These are phyloP conservation scores for Pleurotus giganteus DNA, from an alignment of 768 basidiomycete species.

Conservation along the genomic window DNA sequence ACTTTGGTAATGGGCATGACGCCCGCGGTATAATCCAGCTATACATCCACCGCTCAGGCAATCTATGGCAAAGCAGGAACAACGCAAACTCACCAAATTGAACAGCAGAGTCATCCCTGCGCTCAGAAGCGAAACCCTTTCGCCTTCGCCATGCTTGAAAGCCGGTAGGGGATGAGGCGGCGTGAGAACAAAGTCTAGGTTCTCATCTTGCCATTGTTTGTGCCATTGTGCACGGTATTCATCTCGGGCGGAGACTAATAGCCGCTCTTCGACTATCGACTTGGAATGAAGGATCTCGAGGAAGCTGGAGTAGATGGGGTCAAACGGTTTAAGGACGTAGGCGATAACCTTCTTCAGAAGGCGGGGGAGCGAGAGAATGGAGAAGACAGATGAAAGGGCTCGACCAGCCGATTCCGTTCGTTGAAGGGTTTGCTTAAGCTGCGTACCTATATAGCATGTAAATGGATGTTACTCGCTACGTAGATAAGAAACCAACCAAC, in stretches of 20 bases:
- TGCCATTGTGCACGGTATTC: constrained; percentile 27
- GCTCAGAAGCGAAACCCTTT: constrained; percentile 53
- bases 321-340: constrained; percentile 33
- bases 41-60: neutral
- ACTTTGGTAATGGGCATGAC: constrained; percentile 60
- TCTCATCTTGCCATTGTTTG: constrained; percentile 30
- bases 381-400: constrained; percentile 27
- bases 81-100: constrained; percentile 49
- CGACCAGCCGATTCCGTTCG: constrained; percentile 34
- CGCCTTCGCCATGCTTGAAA: constrained; percentile 48
- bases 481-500: constrained; percentile 25
- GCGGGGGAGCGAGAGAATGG: constrained; percentile 33
- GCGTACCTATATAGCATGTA: constrained; percentile 34
- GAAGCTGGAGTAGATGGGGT: constrained; percentile 34
- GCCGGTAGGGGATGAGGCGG: constrained; percentile 59
- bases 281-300: constrained; percentile 43
- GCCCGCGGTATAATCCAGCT: constrained; percentile 59
- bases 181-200: constrained; percentile 3
- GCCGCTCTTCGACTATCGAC: constrained; percentile 47
- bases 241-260: constrained; percentile 39
- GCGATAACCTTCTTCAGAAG: constrained; percentile 44
- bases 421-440: constrained; percentile 32
- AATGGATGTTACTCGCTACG: constrained; percentile 8
- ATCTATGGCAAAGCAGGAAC: constrained; percentile 4
- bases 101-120: constrained; percentile 67